Base-by-base conservation (phyloP, 139 green algal species). In the Mychonastes homosphaera region DNA sequence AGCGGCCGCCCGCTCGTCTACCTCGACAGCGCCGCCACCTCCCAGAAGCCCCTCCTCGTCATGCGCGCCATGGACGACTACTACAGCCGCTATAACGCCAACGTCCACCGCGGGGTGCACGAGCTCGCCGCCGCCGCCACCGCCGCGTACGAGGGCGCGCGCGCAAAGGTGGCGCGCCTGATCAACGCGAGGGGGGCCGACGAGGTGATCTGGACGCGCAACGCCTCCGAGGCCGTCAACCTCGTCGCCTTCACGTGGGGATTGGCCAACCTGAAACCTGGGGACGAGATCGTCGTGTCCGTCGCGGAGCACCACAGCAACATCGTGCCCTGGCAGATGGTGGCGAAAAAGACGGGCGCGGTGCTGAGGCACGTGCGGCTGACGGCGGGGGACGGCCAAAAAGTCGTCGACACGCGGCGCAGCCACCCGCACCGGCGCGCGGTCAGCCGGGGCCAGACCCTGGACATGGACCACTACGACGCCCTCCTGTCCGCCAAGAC, bases 291-390 rank as follows among this genome's bases (percentile, higher is more conserved):
- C 30, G 69, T 98, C n/a, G 36, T 90, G 21, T 89, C 79, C 7
- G 90, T 96, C 5, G 87, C 88, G 40, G 93, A 98, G 83, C 91
- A 97, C 71, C 93, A 99, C 78, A 87, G 74, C 81, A 98, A 98
- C 70, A 56, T 98, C 30, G 91, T 98, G 32, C 93, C 92, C 6
- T 99, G 93, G 93, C 93, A 99, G 79, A 46, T 98, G 39, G 53
- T 97, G 49, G 81, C 81, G 16, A 43, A 86, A 61, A 70, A 70
- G 10, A 96, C 80, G 21, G 89, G 92, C n/a, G 80, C 79, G 9
- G 65, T 84, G 35, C 59, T 97, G 34, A 78, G 73, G 43, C 74
- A 82, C 63, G 80, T 89, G 40, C 32, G 49, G 24, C 75, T 90
- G 26, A 86, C 76, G 13, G 51, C 56, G 23, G 8, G 48, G 9